Conservation (phyloP, 2,329 filamentous ascomycete species). For the Decorospora gaudefroyi region DNA sequence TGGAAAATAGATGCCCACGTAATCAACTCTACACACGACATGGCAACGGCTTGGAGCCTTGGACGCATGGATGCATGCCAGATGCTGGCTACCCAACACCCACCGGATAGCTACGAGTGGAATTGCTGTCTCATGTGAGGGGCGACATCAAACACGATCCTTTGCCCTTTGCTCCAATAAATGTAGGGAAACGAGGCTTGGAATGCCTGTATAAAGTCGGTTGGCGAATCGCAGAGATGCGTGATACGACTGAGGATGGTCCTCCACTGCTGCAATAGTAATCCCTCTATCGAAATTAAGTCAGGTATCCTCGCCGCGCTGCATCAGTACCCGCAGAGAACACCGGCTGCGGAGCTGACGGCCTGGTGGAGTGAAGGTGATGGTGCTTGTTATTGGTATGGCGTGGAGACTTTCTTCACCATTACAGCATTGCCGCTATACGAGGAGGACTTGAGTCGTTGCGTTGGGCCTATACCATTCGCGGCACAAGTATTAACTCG, state of each 20-base stretch:
- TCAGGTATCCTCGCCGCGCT: constrained; percentile 10
- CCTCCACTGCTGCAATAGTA: constrained; percentile 14
- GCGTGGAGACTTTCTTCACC: constrained; percentile 20
- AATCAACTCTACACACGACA: constrained; percentile 18
- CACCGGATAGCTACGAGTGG: constrained; percentile 3
- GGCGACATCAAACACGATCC: constrained; percentile 21
- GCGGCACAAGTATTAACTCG: constrained; percentile 41
- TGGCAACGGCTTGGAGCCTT: constrained; percentile 7
- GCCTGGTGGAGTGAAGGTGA: constrained; percentile 36
- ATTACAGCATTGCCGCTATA: constrained; percentile 18
- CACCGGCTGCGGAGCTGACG: constrained; percentile 14
- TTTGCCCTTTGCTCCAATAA: constrained; percentile 19
- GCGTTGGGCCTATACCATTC: constrained; percentile 33
- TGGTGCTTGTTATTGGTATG: constrained; percentile 32
- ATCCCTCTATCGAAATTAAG: constrained; percentile 20
- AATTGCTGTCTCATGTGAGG: constrained; percentile 18
- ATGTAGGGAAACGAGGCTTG: constrained; percentile 14
- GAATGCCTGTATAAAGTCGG: constrained; percentile 9
- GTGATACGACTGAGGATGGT: constrained; percentile 10
- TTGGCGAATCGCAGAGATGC: constrained; percentile 11
- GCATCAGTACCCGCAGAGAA: constrained; percentile 22
- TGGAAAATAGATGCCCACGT: constrained; percentile 20
- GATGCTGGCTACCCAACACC: constrained; percentile 8
- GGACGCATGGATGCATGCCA: constrained; percentile 9
- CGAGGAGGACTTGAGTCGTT: constrained; percentile 33